Evolutionary conservation across 352 stramenopile genomes (phyloP), one percentile per base, ranked within the genome.

Genomic region (Phytophthora sp.): DNA sequence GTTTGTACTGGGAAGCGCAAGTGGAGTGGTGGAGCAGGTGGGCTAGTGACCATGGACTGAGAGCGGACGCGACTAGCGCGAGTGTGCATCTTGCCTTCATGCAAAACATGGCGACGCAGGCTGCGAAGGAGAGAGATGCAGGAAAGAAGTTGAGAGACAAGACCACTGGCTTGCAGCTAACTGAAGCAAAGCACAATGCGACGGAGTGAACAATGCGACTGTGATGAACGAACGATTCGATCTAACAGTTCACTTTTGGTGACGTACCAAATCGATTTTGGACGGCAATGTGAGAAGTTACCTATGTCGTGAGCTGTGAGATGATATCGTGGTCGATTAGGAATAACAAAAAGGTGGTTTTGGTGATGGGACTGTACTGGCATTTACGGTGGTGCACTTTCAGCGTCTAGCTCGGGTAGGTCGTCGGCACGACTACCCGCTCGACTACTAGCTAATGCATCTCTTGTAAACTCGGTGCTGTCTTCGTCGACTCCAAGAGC

Each of bases 1-100:
- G 31, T 5, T 11, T 24, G 24, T 73, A 66, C 15, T 73, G 64
- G 64, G 32, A 35, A 2, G 17, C 44, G 8, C 58, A 73, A 15
- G 44, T 54, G 31, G n/a, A 63, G 4, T 73, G 64, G 64, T 73
- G 64, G 64, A 13, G 26, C 11, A 51, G 24, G 1, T 73, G 52
- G 58, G 64, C 64, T 8, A 35, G n/a, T 15, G 27, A 69, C 7
- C 58, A 73, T 17, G 28, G 49, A 0, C 20, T 73, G 18, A 48
- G 26, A 4, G 1, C 43, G 34, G 58, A 73, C 5, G 55, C 18
- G n/a, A 5, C 24, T 1, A 51, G 20, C 30, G 42, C 43, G 2
- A 66, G 31, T 34, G 24, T 69, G 17, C 64, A 69, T 23, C 15
- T 73, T 1, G 32, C 45, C 2, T 69, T 69, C 46, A 52, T 73